Conservation (phyloP, 2,329 filamentous ascomycete species). For the Aspergillus flavus region DNA sequence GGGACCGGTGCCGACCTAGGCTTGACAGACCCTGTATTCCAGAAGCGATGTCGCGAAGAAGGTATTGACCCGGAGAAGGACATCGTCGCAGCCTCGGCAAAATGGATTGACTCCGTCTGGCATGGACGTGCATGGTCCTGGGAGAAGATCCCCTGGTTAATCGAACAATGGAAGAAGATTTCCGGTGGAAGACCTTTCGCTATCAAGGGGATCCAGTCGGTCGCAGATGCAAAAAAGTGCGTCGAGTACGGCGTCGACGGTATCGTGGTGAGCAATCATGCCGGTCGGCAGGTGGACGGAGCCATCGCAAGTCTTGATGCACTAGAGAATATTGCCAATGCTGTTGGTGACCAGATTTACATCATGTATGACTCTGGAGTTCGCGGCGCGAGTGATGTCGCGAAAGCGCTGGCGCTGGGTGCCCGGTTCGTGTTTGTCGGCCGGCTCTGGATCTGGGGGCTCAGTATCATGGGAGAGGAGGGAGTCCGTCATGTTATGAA, state of each 20-base stretch:
- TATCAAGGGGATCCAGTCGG: slow-evolving; percentile 72
- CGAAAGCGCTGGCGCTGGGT: slow-evolving; percentile 64
- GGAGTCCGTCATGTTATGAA: slow-evolving; percentile 66
- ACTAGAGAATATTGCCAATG: slow-evolving; percentile 59
- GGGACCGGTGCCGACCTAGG: slow-evolving; percentile 61
- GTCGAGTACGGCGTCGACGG: slow-evolving; percentile 65
- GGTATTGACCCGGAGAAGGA: slow-evolving; percentile 57
- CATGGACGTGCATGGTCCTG: slow-evolving; percentile 66
- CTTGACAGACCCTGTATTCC: slow-evolving; percentile 62
- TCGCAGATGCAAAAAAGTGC: slow-evolving; percentile 63
- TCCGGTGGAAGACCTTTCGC: slow-evolving; percentile 60
- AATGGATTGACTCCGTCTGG: slow-evolving; percentile 69
- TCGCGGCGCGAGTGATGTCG: slow-evolving; percentile 58
- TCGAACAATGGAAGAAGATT: slow-evolving; percentile 58
- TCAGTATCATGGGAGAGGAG: slow-evolving; percentile 62
- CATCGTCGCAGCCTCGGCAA: slow-evolving; percentile 57
- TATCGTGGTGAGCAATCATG: slow-evolving; percentile 72
- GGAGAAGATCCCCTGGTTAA: slow-evolving; percentile 68
- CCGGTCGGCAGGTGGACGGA: slow-evolving; percentile 66
- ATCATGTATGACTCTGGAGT: slow-evolving; percentile 65
- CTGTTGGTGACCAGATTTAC: slow-evolving; percentile 53
- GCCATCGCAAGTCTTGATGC: slow-evolving; percentile 62
- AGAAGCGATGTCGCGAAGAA: slow-evolving; percentile 52
- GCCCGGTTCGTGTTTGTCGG: slow-evolving; percentile 66
- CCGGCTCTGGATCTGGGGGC: slow-evolving; percentile 61